A percentile compares a stretch with the other conserved stretches of the same genome.
Conservation (phyloP, 257 asterid genomes). For the Solanum chiquidenum region DNA sequence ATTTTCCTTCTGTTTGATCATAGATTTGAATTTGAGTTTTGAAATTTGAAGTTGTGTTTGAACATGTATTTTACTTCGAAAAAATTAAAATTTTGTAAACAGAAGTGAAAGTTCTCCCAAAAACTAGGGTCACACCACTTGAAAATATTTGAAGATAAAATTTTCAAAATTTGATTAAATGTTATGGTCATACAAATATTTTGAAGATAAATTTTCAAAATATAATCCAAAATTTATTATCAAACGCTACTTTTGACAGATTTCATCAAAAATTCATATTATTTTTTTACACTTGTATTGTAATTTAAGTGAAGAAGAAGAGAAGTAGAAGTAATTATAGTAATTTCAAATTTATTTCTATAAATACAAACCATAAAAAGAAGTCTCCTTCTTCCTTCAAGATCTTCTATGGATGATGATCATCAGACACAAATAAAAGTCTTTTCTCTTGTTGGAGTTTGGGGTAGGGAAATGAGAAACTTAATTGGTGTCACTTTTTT, state of each 20-base stretch:
- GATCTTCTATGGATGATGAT: background rate
- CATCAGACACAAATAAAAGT: background rate
- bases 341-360: background rate
- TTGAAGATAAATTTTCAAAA: background rate
- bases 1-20: background rate
- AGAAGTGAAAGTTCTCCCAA: background rate
- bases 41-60: background rate
- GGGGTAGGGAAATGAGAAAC: background rate
- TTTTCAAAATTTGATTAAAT: background rate
- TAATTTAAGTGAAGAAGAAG: background rate
- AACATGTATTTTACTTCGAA: too few species aligned
- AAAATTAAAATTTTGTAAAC: background rate
- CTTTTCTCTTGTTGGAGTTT: background rate
- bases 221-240: background rate
- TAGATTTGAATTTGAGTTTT: background rate
- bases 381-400: background rate
- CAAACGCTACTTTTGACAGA: background rate
- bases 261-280: background rate
- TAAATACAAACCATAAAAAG: background rate
- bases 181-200: background rate
- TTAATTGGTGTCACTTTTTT: background rate
- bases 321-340: background rate
- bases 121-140: background rate
- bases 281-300: background rate
- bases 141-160: background rate